phyloP scores from a whole-genome alignment of 495 filamentous ascomycete genomes.

The Tuber brumale region DNA sequence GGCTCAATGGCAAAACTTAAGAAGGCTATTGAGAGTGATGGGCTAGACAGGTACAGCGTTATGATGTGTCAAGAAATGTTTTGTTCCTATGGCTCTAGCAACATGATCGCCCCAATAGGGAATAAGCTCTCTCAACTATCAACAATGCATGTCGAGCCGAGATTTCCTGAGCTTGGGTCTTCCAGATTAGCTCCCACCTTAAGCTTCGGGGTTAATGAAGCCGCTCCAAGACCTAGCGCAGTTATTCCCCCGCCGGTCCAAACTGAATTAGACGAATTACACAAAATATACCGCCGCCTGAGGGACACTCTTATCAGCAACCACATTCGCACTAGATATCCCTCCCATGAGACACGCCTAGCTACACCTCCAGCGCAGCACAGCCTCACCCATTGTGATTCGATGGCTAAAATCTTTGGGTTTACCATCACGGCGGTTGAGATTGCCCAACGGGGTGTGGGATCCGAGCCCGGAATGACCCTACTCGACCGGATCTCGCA shows the following conservation, averaged over 20 bases:
- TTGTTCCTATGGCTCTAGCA: conserved; percentile 54
- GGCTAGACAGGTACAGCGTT: conserved; percentile 38
- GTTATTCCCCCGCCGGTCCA: conserved; percentile 13
- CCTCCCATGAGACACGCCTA: conserved; percentile 11
- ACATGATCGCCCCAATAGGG: conserved; percentile 56
- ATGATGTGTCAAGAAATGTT: conserved; percentile 55
- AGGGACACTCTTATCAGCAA: conserved; percentile 71
- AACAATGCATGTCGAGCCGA: conserved; percentile 20
- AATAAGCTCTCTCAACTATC: conserved; percentile 52
- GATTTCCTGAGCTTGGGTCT: conserved; percentile 11
- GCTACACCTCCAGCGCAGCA: conserved; percentile 9
- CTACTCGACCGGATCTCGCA: conserved; percentile 79
- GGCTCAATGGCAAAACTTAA: conserved; percentile 45
- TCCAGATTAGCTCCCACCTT: conserved; percentile 22
- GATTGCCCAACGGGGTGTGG: conserved; percentile 83
- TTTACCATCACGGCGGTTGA: conserved; percentile 86
- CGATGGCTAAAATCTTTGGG: conserved; percentile 66
- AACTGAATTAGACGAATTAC: conserved; percentile 55
- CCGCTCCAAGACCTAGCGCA: conserved; percentile 8
- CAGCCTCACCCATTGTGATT: conserved; percentile 47
- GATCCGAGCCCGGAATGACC: conserved; percentile 65
- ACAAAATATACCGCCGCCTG: conserved; percentile 70
- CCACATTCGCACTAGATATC: conserved; percentile 52
- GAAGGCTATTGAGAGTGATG: conserved; percentile 45
- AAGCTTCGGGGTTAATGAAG: conserved; percentile 21